Evolutionary conservation across 441 rosid species (phyloP).

Genomic region (Brassica hybrid): DNA sequence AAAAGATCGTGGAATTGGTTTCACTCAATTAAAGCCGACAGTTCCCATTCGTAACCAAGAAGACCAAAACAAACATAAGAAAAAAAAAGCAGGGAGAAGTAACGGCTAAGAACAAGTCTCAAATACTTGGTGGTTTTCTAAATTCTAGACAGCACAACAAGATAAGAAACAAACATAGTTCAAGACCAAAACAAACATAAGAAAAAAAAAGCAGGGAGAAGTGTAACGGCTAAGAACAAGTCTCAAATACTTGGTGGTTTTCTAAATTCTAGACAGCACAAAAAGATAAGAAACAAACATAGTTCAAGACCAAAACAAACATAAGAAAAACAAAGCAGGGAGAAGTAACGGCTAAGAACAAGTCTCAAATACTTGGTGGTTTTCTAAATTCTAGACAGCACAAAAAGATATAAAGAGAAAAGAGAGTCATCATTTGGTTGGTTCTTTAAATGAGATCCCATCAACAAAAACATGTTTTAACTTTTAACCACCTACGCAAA

Average conservation of each 20-base stretch:
- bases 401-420: neutral
- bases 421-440: conserved; percentile 36
- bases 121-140: conserved; percentile 39
- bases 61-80: conserved; percentile 4
- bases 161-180: too few species aligned
- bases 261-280: conserved; percentile 37
- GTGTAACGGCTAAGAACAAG: conserved; percentile 31
- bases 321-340: neutral
- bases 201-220: neutral
- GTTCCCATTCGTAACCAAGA: neutral
- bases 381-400: conserved; percentile 36
- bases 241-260: conserved; percentile 41
- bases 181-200: conserved; percentile 9
- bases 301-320: conserved; percentile 14
- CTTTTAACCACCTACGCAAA: conserved; percentile 42
- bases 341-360: conserved; percentile 29
- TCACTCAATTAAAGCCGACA: neutral
- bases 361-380: conserved; percentile 40
- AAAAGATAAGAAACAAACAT: too few species aligned
- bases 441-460: conserved; percentile 37
- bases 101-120: conserved; percentile 38
- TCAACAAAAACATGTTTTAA: conserved; percentile 32
- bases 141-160: conserved; percentile 36
- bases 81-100: neutral
- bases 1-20: neutral